Evolutionary conservation across 2,329 filamentous ascomycete species (phyloP), one percentile per base, ranked within the genome.

Genomic region (Sarocladiaceae sp.): DNA sequence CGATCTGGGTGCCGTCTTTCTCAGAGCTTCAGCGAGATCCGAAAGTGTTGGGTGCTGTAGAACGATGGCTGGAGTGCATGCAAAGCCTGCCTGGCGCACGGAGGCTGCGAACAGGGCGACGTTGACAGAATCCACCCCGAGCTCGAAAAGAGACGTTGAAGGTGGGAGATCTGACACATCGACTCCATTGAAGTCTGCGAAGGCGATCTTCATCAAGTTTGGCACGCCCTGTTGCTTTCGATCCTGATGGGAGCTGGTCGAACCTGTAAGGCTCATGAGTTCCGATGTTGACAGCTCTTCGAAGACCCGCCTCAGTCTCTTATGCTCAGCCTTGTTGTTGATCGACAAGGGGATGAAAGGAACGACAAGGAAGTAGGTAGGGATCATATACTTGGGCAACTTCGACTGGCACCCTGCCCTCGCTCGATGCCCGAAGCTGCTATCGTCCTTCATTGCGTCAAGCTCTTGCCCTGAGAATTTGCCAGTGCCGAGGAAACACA

Each of bases 271-370:
- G 1, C 63, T 63, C 49, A 87, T 79, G 16, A 94, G 65, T 7
- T 82, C 68, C 26, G 80, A 76, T 0, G 75, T 64, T 0, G 75
- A 72, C 3, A 91, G 58, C 0, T 67, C 64, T 9, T 74, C 63
- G 55, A 91, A 95, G 1, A 94, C 63, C 1, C 65, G 62, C 46
- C 76, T 82, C 3, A 96, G 64, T 27, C 72, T 69, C 55, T 85
- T 91, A 6, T 74, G 72, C 54, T 96, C 89, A 0, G 85, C 83
- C 58, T 96, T 96, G 63, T 95, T 95, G 60, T 95, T 96, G 6
- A 85, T 69, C 1, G 88, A 94, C 0, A 96, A 69, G 0, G 90
- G 90, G 44, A 96, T 80, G 6, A 68, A 72, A 0, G 80, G 74
- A 6, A 95, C 65, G 3, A 76, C 76, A 19, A 95, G 68, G 47